A percentile compares a stretch with the other conserved stretches of the same genome.
Conservation (phyloP, 2,329 filamentous ascomycete genomes). For the Verticillium longisporum region DNA sequence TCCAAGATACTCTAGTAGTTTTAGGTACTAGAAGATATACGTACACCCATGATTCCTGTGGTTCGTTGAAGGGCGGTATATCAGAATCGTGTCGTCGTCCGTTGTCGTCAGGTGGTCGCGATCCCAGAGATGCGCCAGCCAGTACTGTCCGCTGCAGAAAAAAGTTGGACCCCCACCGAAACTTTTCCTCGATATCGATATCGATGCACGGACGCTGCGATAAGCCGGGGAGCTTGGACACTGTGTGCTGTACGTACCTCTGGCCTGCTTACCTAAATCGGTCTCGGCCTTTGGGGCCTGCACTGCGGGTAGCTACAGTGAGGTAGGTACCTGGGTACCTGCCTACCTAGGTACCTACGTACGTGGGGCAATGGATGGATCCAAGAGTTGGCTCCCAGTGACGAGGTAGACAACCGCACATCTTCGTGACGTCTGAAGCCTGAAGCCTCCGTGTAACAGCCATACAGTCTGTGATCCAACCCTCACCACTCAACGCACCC, state of each 20-base stretch:
- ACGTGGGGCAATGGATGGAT: not conserved
- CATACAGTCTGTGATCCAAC: not conserved
- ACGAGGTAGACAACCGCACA: not conserved
- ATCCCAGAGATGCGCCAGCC: not conserved
- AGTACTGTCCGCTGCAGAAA: constrained; percentile 7
- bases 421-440: not conserved
- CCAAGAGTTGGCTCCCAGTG: not conserved
- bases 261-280: not conserved
- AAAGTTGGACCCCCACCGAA: constrained; percentile 26
- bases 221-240: not conserved
- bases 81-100: not conserved
- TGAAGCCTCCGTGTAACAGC: not conserved
- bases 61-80: not conserved
- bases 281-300: not conserved
- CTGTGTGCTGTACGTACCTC: not conserved
- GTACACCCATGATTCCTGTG: not conserved
- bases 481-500: not conserved
- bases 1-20: not conserved
- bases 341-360: not conserved
- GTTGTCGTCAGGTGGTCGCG: not conserved
- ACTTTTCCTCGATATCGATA: constrained; percentile 25
- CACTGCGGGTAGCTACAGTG: not conserved
- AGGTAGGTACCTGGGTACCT: too few species aligned
- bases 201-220: not conserved
- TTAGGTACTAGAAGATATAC: not conserved